Base-by-base conservation (phyloP, 306 rosid genomes). In the Hylodesmum podocarpum region DNA sequence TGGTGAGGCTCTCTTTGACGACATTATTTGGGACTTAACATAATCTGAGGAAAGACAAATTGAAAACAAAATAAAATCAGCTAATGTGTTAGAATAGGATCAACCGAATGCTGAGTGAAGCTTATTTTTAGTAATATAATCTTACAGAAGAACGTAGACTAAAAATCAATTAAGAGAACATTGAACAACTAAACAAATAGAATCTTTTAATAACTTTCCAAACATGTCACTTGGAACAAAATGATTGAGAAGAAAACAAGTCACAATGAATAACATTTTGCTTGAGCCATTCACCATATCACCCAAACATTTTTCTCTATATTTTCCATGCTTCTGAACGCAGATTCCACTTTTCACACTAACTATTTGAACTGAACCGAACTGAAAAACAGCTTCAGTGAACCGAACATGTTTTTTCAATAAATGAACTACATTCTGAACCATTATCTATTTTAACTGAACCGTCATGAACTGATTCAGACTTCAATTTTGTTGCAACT, bases 1-100 rank as follows among this genome's bases (percentile, higher is more conserved):
- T 37, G 69, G 51, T 2, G 84, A 72, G 14, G 75, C 80, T 72
- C 82, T 72, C 78, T 63, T 79, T 1, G 75, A 66, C 18, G 67
- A 67, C 89, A 86, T 78, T 40, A 16, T 50, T 37, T n/a, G n/a
- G 15, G 33, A 36, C 33, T 36, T 36, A 2, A 46, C 65, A 64
- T 63, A 75, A 76, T 12, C 73, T 65, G 66, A 65, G 44, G 71
- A 66, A 19, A 50, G 43, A 12, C 21, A 65, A 75, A 62, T 37
- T 44, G 47, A 19, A 63, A 36, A 36, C 0, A 19, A 65, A 66
- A 39, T 39, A 12, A 65, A 39, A 40, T 22, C 13, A 22, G 53
- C 0, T 0, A 36, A 36, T 12, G 0, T 8, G 13, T 14, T 15
- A 29, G 7, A 28, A n/a, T n/a, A n/a, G 44, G 14, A 39, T 39